Base-by-base conservation (phyloP, 331 rosid genomes). In the Pyracantha coccinea region DNA sequence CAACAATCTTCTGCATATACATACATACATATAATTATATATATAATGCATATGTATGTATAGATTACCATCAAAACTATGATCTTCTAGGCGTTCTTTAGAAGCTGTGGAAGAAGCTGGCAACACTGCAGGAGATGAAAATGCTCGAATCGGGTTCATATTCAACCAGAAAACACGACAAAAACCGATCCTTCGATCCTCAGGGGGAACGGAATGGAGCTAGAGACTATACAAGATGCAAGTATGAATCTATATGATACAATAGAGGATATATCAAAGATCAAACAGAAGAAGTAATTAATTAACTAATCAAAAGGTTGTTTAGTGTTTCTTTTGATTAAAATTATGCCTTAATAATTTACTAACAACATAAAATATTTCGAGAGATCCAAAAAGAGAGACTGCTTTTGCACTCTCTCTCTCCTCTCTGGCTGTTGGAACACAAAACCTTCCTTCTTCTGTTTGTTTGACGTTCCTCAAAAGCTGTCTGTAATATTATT, bases 11-110 rank as follows among this genome's bases (percentile, higher is more conserved):
- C 55, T 50, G 2, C 55, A 50, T 3, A 35, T 8, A 35, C 41
- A 35, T 35, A 29, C 45, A 2, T 38, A 10, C 45, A 10, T 38
- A 38, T 38, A 38, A 38, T 38, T 17, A 50, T 16, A 50, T 2
- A 50, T 50, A 7, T 50, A 61, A 61, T 14, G 11, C 4, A 1
- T 15, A 14, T 15, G 31, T 21, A 14, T 63, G 20, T n/a, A 27
- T 25, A 35, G 9, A 75, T 85, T 82, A 95, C 99, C 99, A 79
- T 83, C 97, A 23, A 92, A 81, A 67, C 85, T 78, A 53, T 60
- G 64, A 61, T 88, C 92, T n/a, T 77, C 88, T 27, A 27, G 64
- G 1, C 35, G 79, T 64, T 21, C 86, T 17, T 27, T 25, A 33
- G 78, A 77, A 69, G 61, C 82, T 67, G 79, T 21, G 15, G 84